Evolutionary conservation across 768 basidiomycete species (phyloP).

Genomic region (Imleria badia): DNA sequence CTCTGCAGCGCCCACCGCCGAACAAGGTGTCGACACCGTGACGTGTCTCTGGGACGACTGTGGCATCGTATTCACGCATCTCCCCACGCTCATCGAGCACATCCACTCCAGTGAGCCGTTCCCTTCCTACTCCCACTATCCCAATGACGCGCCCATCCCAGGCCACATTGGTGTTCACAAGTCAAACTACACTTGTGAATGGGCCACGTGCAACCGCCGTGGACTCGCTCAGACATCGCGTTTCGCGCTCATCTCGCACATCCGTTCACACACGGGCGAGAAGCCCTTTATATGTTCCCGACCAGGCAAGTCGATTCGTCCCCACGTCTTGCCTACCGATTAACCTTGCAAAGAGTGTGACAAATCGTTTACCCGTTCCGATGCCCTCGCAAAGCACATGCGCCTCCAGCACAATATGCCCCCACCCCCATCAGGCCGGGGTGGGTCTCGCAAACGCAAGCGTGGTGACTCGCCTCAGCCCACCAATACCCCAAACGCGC

Average conservation of each 20-base stretch:
- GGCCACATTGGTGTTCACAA: conserved; percentile 84
- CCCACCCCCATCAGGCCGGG: conserved; percentile 71
- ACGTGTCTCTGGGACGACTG: conserved; percentile 88
- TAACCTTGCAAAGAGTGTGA: conserved; percentile 68
- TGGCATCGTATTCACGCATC: conserved; percentile 65
- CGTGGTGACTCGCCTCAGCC: conserved; percentile 40
- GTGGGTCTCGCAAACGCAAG: conserved; percentile 71
- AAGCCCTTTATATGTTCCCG: conserved; percentile 84
- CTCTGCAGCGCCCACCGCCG: conserved; percentile 15
- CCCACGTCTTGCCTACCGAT: neutral
- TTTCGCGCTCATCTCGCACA: conserved; percentile 88
- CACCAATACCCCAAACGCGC: conserved; percentile 19
- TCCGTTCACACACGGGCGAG: conserved; percentile 92
- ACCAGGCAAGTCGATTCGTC: conserved; percentile 56
- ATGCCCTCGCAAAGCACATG: conserved; percentile 92
- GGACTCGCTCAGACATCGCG: conserved; percentile 85
- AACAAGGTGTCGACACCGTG: conserved; percentile 51
- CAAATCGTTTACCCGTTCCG: conserved; percentile 92
- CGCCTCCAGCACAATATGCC: conserved; percentile 81
- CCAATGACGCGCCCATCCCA: conserved; percentile 26
- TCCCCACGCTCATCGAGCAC: conserved; percentile 77
- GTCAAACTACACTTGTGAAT: conserved; percentile 87
- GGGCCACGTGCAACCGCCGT: conserved; percentile 76
- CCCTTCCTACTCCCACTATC: too few relatives aligned
- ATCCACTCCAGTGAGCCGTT: conserved; percentile 68